These are phyloP conservation scores for Fusarium hostae DNA, from an alignment of 2,329 filamentous ascomycete genomes.

Conservation along the genomic window DNA sequence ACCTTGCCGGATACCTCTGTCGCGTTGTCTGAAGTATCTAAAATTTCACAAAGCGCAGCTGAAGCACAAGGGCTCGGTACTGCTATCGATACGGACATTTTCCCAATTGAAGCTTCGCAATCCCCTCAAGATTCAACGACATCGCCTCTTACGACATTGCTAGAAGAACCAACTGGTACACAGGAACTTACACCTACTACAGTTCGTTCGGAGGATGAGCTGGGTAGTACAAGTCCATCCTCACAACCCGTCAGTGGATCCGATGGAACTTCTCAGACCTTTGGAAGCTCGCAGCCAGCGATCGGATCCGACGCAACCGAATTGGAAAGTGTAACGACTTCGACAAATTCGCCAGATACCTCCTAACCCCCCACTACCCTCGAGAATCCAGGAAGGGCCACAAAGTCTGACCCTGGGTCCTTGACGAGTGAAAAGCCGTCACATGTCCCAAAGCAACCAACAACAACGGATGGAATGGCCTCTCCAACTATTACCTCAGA, in stretches of 20 bases:
- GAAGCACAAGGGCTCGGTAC: neutral
- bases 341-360: neutral
- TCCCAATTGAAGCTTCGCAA: neutral
- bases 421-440: neutral
- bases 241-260: neutral
- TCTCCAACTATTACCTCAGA: neutral
- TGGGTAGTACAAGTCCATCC: neutral
- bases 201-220: neutral
- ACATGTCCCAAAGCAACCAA: neutral
- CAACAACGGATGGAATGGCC: fast-evolving
- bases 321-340: no score
- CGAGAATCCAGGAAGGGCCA: neutral
- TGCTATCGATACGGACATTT: neutral
- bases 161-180: neutral
- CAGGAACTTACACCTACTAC: no score
- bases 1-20: neutral
- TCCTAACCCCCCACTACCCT: neutral
- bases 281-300: neutral
- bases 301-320: no score
- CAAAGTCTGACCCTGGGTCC: neutral
- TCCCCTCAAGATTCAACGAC: neutral
- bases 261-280: neutral
- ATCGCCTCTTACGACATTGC: neutral
- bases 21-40: neutral
- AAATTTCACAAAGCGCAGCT: neutral